Evolutionary conservation across 176 grass and related monocot genomes (phyloP).

Genomic region (maize (Zea mays)): Zm-B73-REFERENCE-NAM-5.0 NC_050096.1:284432501-284433000

Average conservation of each 20-base stretch:
- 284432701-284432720: background rate
- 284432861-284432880: conserved; percentile 23
- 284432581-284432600: background rate
- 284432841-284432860: conserved; percentile 30
- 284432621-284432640: background rate
- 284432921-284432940: conserved; percentile 39
- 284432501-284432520: background rate
- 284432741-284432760: no score
- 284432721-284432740: conserved; percentile 5
- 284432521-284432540: background rate
- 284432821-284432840: conserved; percentile 41
- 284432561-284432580: background rate
- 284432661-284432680: background rate
- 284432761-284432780: background rate
- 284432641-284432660: background rate
- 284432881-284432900: conserved; percentile 38
- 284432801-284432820: conserved; percentile 41
- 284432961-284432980: no score
- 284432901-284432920: conserved; percentile 47
- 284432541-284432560: background rate
- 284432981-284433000: background rate
- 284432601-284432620: background rate
- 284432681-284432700: conserved; percentile 3
- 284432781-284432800: conserved; percentile 44
- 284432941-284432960: conserved; percentile 43